phyloP scores from a whole-genome alignment of 805 yeast species.

The Komagataella pastoris region DNA sequence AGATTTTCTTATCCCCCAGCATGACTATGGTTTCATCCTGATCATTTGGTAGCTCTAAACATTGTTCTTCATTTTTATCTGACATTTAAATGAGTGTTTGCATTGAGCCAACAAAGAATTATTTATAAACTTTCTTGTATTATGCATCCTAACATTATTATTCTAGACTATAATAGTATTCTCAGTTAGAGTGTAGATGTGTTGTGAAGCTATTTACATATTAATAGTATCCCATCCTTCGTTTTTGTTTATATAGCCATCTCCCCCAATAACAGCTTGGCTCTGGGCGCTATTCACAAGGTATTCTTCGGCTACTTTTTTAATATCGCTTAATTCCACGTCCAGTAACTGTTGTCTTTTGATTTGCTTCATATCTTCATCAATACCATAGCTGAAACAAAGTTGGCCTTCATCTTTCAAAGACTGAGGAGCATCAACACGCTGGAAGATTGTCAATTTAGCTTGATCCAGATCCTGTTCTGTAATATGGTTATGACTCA shows the following conservation, averaged over 20 bases:
- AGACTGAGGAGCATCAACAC: constrained; percentile 80
- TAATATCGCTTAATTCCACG: constrained; percentile 48
- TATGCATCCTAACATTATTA: background rate
- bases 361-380: constrained; percentile 66
- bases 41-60: background rate
- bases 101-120: too few relatives aligned
- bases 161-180: too few relatives aligned
- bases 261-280: background rate
- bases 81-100: background rate
- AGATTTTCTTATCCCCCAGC: background rate
- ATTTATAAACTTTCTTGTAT: too few relatives aligned
- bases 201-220: background rate
- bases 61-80: background rate
- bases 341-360: constrained; percentile 67
- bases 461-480: constrained; percentile 73
- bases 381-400: constrained; percentile 53
- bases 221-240: background rate
- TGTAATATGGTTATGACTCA: constrained; percentile 28
- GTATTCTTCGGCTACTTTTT: constrained; percentile 55
- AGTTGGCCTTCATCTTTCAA: constrained; percentile 66
- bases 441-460: constrained; percentile 81
- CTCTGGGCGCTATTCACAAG: background rate
- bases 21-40: background rate
- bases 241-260: background rate
- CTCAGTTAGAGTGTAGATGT: background rate